Conservation (phyloP, 2,329 filamentous ascomycete genomes). For the Xylaria sp. region DNA sequence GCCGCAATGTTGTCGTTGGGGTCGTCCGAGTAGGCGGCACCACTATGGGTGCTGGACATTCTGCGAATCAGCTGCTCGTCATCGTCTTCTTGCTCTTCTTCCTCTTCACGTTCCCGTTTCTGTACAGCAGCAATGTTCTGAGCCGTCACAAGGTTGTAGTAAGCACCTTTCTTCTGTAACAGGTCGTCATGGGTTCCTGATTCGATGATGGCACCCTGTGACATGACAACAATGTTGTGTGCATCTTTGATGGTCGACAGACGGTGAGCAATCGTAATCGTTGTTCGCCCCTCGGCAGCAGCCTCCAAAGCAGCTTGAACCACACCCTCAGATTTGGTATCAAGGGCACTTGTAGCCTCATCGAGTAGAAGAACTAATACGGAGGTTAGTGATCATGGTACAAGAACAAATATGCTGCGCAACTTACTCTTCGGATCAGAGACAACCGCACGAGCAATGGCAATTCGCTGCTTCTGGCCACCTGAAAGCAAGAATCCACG, state of each 20-base stretch:
- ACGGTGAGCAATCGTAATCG: constrained; percentile 94
- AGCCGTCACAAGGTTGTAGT: constrained; percentile 84
- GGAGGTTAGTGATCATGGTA: constrained; percentile 7
- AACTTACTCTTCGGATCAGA: constrained; percentile 78
- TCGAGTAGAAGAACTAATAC: constrained; percentile 78
- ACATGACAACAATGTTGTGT: constrained; percentile 96
- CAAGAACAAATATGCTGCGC: background rate
- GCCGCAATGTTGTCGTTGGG: constrained; percentile 66
- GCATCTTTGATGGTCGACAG: constrained; percentile 93
- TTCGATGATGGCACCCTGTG: constrained; percentile 83
- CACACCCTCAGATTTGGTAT: constrained; percentile 92
- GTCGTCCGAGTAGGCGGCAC: constrained; percentile 54
- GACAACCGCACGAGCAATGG: constrained; percentile 88
- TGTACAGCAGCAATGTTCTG: constrained; percentile 75
- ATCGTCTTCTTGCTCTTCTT: constrained; percentile 53
- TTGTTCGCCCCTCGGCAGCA: constrained; percentile 85
- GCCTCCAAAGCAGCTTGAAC: constrained; percentile 92
- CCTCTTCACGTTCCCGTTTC: constrained; percentile 56
- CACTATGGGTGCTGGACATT: constrained; percentile 48
- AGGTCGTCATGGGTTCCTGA: constrained; percentile 88
- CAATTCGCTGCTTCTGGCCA: constrained; percentile 96
- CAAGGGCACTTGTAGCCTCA: constrained; percentile 91
- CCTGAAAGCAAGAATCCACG: constrained; percentile 91
- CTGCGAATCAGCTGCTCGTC: constrained; percentile 52
- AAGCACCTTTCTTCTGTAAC: constrained; percentile 72